phyloP scores from a whole-genome alignment of 2,329 filamentous ascomycete species.

The Paecilomyces dactylethromorphus region DNA sequence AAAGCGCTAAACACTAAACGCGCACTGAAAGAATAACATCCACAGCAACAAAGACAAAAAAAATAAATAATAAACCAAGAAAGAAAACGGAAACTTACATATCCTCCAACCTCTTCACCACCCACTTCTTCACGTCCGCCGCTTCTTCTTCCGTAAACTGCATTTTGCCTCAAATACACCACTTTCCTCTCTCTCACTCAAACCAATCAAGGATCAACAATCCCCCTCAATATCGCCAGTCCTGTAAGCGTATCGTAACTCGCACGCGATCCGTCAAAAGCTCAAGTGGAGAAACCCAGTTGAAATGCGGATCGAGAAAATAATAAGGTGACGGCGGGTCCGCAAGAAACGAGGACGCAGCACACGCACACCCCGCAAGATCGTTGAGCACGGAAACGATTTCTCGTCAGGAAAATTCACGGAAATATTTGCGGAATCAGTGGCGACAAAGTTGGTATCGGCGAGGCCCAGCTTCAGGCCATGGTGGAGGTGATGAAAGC shows the following conservation, averaged over 20 bases:
- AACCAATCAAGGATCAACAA: too few species aligned
- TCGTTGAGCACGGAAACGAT: neutral
- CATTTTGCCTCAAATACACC: conserved; percentile 31
- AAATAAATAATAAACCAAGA: neutral
- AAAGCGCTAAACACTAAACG: neutral
- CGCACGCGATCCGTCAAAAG: neutral
- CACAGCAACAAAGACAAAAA: neutral
- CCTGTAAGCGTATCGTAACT: too few species aligned
- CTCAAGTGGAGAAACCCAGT: neutral
- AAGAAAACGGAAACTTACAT: conserved; percentile 37
- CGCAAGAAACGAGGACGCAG: neutral
- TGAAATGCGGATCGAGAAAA: neutral
- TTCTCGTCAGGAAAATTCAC: neutral
- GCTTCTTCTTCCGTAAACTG: conserved; percentile 49
- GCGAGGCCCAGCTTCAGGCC: neutral
- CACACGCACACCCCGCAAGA: neutral
- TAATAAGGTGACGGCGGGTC: neutral
- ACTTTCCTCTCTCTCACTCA: too few species aligned
- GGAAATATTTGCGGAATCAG: neutral
- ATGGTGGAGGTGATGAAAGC: conserved; percentile 2
- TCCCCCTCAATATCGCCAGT: too few species aligned
- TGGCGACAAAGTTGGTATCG: neutral
- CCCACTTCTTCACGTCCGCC: conserved; percentile 50
- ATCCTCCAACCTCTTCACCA: conserved; percentile 52
- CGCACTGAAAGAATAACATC: neutral